Base-by-base conservation (phyloP, 768 basidiomycete species). In the Amylocystis lapponica region DNA sequence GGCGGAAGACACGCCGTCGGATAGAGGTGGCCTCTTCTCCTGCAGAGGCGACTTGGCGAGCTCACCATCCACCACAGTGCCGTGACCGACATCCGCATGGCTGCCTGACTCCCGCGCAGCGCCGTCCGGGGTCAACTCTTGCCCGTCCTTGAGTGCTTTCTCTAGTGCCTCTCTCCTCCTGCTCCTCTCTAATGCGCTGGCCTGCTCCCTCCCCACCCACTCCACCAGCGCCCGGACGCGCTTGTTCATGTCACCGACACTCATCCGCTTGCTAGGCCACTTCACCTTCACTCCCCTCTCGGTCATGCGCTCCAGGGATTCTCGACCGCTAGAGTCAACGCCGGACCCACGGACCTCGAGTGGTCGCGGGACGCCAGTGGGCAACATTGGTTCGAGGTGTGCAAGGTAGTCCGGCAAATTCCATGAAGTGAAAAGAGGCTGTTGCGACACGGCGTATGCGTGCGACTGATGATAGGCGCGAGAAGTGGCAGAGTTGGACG, bases 201-300 rank as follows among this genome's bases (percentile, higher is more conserved):
- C 86, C 62, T 91, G 87, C 57, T 91, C 86, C 45, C 90, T 71
- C 22, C 85, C 87, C n/a, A 96, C 90, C 81, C 88, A 97, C 56
- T 96, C 94, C 16, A 95, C 79, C 36, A 98, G 72, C 32, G 84
- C 79, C 27, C 89, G 74, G 19, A 95, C 89, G 20, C 95, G 81
- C 67, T 96, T 96, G 63, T 91, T 88, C 91, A 98, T 95, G 61
- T 97, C 95, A 16, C 83, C 86, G n/a, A 95, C 84, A 53, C 93
- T 96, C 78, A 83, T 93, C 39, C 95, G 76, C 66, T 94, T 93
- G 51, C 81, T 80, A 1, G 94, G 95, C 85, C 90, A 98, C 55
- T 89, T 86, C 45, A 96, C 84, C 62, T 89, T 85, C 12, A 89
- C 86, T 8, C 86, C 86, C 36, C 87, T 71, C 58, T 90, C 83